Evolutionary conservation across 75 land plant genomes (phyloP), one percentile per base, ranked within the genome.

Genomic region (Pinus tabuliformis): DNA sequence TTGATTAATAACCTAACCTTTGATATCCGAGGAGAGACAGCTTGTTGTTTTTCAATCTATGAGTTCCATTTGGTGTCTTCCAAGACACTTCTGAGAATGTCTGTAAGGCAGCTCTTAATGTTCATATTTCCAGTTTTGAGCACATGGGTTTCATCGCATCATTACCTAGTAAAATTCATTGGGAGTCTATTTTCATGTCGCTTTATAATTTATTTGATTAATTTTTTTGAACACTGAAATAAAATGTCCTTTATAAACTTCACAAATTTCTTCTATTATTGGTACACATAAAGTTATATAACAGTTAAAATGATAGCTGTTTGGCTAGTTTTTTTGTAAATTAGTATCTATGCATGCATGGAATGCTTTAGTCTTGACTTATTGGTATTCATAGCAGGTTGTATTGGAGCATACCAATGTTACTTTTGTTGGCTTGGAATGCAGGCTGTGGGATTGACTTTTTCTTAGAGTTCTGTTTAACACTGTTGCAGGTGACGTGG

Each of bases 401-500:
- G 9, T 73, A 57, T 30, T 30, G 30, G 12, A 73, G 21, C 22
- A 18, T 5, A 60, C 37, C 18, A 21, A 61, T 56, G 24, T 13
- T 56, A n/a, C 28, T 59, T 62, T 60, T 73, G 57, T 78, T 20
- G 24, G 30, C 16, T n/a, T 78, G 33, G 59, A n/a, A 33, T 20
- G 7, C 20, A 36, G 21, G 20, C 22, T 20, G 39, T 36, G 62
- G 39, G 49, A 70, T 65, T 24, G 81, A 45, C 16, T 42, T 77
- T 75, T 26, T 68, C 28, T 60, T 36, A 60, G 24, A 63, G 28
- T 64, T 17, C 7, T 7, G n/a, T 64, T 64, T 33, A 36, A 17
- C 56, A 75, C 15, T 56, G 76, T 21, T 81, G 22, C 70, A 95
- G 99, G 99, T n/a, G 92, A 97, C 89, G 99, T 97, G 42, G 98